These are phyloP conservation scores for Mycena rosella DNA, from an alignment of 768 basidiomycete species.

Conservation along the genomic window DNA sequence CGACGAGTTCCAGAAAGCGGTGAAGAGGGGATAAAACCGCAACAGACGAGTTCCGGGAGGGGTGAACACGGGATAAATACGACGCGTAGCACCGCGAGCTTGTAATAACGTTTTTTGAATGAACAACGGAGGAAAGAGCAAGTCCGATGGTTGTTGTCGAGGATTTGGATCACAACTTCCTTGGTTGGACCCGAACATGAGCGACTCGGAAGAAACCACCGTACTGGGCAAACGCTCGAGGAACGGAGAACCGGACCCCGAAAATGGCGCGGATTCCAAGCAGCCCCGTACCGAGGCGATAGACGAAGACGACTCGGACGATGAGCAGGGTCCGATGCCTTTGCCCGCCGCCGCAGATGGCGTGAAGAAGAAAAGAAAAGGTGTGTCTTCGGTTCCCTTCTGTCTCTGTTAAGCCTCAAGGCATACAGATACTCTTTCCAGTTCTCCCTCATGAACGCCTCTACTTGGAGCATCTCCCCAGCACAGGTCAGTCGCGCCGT, in stretches of 20 bases:
- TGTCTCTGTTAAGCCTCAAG: conserved; percentile 47
- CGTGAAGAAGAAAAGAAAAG: conserved; percentile 87
- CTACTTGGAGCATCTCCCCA: conserved; percentile 93
- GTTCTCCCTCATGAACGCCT: conserved; percentile 94
- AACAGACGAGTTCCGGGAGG: no score
- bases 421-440: conserved; percentile 54
- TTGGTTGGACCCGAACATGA: conserved; percentile 47
- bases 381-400: conserved; percentile 54
- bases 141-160: neutral
- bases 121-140: no score
- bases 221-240: conserved; percentile 77
- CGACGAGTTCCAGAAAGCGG: neutral
- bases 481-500: conserved; percentile 52
- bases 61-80: no score
- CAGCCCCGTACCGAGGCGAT: conserved; percentile 37
- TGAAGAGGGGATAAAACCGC: neutral
- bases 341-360: conserved; percentile 58
- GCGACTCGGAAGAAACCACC: conserved; percentile 61
- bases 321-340: conserved; percentile 92
- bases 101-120: no score
- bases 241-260: conserved; percentile 48
- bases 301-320: conserved; percentile 70
- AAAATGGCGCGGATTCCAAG: conserved; percentile 19
- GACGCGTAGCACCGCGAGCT: no score
- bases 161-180: neutral